Conservation (phyloP, 2,329 filamentous ascomycete species). For the Chaetomium globosum region DNA sequence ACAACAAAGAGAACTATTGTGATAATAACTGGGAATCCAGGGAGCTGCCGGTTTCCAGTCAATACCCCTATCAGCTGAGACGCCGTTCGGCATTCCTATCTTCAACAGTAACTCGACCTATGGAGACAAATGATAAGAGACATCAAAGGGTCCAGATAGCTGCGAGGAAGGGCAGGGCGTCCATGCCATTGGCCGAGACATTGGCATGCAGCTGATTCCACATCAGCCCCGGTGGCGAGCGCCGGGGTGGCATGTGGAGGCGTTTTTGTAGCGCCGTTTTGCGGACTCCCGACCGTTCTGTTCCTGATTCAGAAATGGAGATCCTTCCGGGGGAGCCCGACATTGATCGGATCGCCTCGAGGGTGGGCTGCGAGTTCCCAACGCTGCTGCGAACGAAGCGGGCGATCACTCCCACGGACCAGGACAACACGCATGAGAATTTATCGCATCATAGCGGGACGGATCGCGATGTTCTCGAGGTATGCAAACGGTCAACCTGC, state of each 20-base stretch:
- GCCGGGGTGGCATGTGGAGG: slow-evolving; percentile 1
- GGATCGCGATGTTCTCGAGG: slow-evolving; percentile 19
- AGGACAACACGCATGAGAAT: slow-evolving; percentile 18
- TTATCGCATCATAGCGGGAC: slow-evolving; percentile 29
- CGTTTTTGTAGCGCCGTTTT: slow-evolving; percentile 15
- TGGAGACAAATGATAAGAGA: slow-evolving; percentile 31
- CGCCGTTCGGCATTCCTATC: not conserved
- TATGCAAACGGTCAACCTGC: slow-evolving; percentile 28
- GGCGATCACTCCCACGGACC: slow-evolving; percentile 18
- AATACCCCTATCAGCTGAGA: not conserved
- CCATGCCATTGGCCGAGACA: slow-evolving; percentile 31
- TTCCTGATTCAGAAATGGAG: not conserved
- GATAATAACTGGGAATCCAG: not conserved
- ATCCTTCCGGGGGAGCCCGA: not conserved
- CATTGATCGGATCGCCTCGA: slow-evolving; percentile 1
- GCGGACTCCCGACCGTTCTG: not conserved
- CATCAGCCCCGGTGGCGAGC: slow-evolving; percentile 27
- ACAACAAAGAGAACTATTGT: not conserved
- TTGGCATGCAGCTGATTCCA: slow-evolving; percentile 26
- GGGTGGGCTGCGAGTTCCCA: not conserved
- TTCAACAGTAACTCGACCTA: not conserved
- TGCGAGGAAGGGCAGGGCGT: slow-evolving; percentile 24
- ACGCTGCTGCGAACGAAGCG: not conserved
- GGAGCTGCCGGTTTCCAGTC: not conserved
- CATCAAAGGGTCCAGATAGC: slow-evolving; percentile 28